Evolutionary conservation across 805 yeast genomes (phyloP).

Genomic region (Candida ortonii): DNA sequence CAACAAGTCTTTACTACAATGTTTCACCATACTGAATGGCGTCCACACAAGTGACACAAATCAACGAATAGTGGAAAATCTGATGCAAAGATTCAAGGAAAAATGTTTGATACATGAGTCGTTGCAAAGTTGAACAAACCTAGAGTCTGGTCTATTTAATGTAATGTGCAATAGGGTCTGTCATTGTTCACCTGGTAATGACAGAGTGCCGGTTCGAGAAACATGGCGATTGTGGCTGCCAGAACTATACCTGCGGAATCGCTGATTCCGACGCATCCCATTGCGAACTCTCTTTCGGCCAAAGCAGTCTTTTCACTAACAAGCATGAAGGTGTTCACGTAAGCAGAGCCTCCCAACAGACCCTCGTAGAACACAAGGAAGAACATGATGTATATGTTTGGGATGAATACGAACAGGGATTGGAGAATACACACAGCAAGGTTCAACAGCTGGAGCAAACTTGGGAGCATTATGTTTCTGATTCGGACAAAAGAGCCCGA

Average conservation of each 20-base stretch:
- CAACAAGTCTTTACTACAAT: constrained; percentile 44
- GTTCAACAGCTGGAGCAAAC: constrained; percentile 66
- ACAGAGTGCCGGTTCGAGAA: constrained; percentile 74
- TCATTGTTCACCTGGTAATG: constrained; percentile 66
- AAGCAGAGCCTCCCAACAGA: constrained; percentile 83
- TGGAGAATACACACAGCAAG: constrained; percentile 58
- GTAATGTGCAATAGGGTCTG: constrained; percentile 71
- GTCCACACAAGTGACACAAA: constrained; percentile 52
- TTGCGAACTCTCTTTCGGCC: constrained; percentile 66
- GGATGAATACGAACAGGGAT: constrained; percentile 56
- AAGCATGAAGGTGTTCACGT: constrained; percentile 81
- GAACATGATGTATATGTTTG: constrained; percentile 61
- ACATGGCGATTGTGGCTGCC: constrained; percentile 74
- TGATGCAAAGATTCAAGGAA: constrained; percentile 35
- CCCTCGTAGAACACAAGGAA: constrained; percentile 80
- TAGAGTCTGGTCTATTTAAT: constrained; percentile 19
- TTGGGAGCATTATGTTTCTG: constrained; percentile 54
- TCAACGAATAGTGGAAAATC: constrained; percentile 57
- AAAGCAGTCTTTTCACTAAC: constrained; percentile 59
- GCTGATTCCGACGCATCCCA: constrained; percentile 81
- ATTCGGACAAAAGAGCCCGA: constrained; percentile 67
- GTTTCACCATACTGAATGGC: constrained; percentile 56
- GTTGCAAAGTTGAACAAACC: too few relatives aligned
- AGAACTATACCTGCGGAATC: constrained; percentile 81
- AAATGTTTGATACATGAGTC: constrained; percentile 15